phyloP scores from a whole-genome alignment of 2,329 filamentous ascomycete genomes.

The Stagonosporopsis chrysanthemi region DNA sequence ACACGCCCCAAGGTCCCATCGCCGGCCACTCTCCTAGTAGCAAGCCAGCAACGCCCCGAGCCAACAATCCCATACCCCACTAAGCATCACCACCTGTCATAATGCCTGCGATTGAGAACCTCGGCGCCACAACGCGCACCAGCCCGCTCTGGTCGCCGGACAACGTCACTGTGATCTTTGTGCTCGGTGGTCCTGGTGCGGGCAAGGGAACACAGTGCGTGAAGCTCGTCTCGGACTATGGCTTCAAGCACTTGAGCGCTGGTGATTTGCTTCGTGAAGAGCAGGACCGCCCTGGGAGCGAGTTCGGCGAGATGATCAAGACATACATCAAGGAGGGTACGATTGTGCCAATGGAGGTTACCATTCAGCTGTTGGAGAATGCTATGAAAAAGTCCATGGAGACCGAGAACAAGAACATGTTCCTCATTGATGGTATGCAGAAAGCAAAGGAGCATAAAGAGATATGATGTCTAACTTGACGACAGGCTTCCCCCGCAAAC shows the following conservation, averaged over 20 bases:
- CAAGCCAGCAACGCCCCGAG: constrained; percentile 26
- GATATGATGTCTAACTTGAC: not conserved
- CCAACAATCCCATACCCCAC: constrained; percentile 33
- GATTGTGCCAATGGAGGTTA: constrained; percentile 99
- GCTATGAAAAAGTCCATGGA: constrained; percentile 79
- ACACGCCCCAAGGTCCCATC: constrained; percentile 39
- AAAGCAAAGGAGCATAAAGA: not conserved
- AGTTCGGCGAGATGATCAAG: constrained; percentile 93
- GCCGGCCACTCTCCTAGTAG: constrained; percentile 44
- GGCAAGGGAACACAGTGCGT: constrained; percentile 97
- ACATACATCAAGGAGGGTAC: constrained; percentile 91
- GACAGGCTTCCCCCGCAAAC: constrained; percentile 87
- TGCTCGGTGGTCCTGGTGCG: constrained; percentile 92
- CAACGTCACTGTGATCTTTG: constrained; percentile 91
- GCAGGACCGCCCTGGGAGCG: constrained; percentile 82
- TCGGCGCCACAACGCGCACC: constrained; percentile 56
- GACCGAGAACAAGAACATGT: constrained; percentile 65
- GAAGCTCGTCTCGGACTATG: constrained; percentile 84
- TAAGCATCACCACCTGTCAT: constrained; percentile 29
- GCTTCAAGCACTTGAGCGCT: constrained; percentile 91
- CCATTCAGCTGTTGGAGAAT: constrained; percentile 90
- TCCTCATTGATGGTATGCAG: constrained; percentile 70
- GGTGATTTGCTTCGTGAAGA: constrained; percentile 94
- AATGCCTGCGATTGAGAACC: constrained; percentile 51
- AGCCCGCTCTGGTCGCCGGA: constrained; percentile 75